Evolutionary conservation across 192 early-diverging fungal genomes (phyloP).

Genomic region (Coemansia sp.): DNA sequence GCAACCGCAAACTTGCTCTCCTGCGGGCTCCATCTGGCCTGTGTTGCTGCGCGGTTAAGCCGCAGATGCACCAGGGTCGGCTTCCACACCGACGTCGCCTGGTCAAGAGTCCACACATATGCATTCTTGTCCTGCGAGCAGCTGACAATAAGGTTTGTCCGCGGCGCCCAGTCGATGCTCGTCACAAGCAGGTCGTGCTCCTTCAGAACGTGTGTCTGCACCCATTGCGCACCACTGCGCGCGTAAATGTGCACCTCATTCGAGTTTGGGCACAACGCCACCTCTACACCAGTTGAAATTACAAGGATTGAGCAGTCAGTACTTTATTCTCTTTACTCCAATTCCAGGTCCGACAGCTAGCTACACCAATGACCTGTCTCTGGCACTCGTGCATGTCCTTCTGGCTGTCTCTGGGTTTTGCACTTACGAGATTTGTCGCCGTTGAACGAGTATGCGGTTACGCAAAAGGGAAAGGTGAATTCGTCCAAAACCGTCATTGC

Average conservation of each 20-base stretch:
- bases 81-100: conserved; percentile 66
- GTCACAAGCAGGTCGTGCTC: conserved; percentile 98
- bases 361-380: too few relatives aligned
- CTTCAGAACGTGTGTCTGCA: conserved; percentile 64
- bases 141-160: conserved; percentile 92
- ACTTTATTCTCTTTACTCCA: too few relatives aligned
- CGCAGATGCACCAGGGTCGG: conserved; percentile 90
- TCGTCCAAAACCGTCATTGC: conserved; percentile 53
- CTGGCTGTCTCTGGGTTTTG: not conserved
- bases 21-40: conserved; percentile 87
- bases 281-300: conserved; percentile 58
- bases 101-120: conserved; percentile 92
- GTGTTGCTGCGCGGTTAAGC: conserved; percentile 95
- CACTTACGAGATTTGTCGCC: conserved; percentile 79
- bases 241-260: conserved; percentile 90
- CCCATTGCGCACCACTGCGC: conserved; percentile 63
- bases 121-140: conserved; percentile 99
- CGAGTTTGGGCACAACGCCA: conserved; percentile 87
- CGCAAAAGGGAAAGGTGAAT: conserved; percentile 57
- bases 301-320: too few relatives aligned
- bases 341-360: too few relatives aligned
- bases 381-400: too few relatives aligned
- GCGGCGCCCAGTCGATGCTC: conserved; percentile 92
- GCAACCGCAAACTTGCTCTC: conserved; percentile 99
- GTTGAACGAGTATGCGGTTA: conserved; percentile 95